These are phyloP conservation scores for Boletus mariae DNA, from an alignment of 1,284 basidiomycete genomes.

Conservation along the genomic window DNA sequence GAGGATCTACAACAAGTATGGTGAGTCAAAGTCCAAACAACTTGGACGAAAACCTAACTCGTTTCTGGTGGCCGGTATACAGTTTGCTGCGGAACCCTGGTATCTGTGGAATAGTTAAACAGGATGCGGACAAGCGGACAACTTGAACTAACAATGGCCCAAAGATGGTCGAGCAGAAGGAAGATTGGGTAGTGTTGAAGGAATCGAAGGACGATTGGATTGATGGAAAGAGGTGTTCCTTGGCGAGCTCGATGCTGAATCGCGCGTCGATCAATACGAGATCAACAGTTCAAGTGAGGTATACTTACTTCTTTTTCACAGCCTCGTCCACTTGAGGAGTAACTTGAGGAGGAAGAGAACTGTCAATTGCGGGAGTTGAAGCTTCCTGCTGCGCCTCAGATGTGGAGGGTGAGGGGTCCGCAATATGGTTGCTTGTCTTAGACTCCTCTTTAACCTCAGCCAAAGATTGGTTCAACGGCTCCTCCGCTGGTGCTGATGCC, in stretches of 20 bases:
- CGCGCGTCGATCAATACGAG: slow-evolving; percentile 4
- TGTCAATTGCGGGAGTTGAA: not conserved
- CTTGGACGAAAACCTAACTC: slow-evolving; percentile 20
- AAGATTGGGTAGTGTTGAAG: slow-evolving; percentile 19
- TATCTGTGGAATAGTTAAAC: slow-evolving; percentile 25
- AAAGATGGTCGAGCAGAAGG: slow-evolving; percentile 47
- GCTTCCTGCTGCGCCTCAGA: slow-evolving; percentile 3
- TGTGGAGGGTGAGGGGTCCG: not conserved
- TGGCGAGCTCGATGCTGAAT: slow-evolving; percentile 39
- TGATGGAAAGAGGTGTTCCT: slow-evolving; percentile 45
- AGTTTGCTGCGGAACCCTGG: slow-evolving; percentile 18
- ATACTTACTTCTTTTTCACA: slow-evolving; percentile 27
- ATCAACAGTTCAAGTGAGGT: not conserved
- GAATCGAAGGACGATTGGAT: slow-evolving; percentile 16
- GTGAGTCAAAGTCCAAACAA: slow-evolving; percentile 4
- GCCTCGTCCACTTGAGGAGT: slow-evolving; percentile 12
- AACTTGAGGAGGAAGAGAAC: not conserved
- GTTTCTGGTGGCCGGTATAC: slow-evolving; percentile 3
- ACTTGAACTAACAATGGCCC: slow-evolving; percentile 48
- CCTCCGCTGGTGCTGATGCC: not conserved
- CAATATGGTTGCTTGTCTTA: slow-evolving; percentile 3
- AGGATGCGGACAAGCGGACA: not conserved
- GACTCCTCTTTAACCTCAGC: slow-evolving; percentile 1
- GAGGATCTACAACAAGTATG: slow-evolving; percentile 13
- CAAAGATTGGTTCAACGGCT: not conserved